Evolutionary conservation across 2,329 filamentous ascomycete species (phyloP), one percentile per base, ranked within the genome.

Genomic region (Graphilbum fragrans): DNA sequence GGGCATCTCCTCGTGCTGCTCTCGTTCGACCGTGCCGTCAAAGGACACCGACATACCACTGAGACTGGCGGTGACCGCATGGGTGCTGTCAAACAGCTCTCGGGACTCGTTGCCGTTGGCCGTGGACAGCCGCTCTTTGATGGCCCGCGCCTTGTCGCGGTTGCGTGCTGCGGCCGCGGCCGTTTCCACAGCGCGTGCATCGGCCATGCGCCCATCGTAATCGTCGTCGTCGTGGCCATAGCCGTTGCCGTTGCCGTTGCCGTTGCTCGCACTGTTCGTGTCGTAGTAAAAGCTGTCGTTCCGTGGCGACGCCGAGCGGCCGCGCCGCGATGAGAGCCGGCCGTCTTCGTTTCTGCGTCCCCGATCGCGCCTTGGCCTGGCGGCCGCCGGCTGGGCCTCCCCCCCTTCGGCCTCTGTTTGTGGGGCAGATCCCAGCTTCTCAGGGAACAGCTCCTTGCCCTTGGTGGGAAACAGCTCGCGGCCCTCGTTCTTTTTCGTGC

Each of bases 291-390:
- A 31, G 8, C 3, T 14, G 31, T 38, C 41, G 17, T 67, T 62
- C 16, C 50, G 50, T 0, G 73, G 73, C 11, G 72, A 77, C 11
- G 68, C 69, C 5, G 73, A 77, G 14, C 72, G 63, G 34, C 66
- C 64, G 34, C 69, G 60, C 29, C 29, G 29, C 11, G 29, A 31
- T 14, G 29, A 31, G 29, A 47, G 21, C 57, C 58, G 38, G 49
- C 44, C 38, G 52, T 51, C 20, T 46, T 45, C 32, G 50, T 47
- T 37, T 54, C 58, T 27, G 50, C 57, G 22, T 23, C 50, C 36
- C 3, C 45, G 41, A 27, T 18, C 27, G 5, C 19, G 36, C 18
- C 17, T 18, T 11, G 25, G 9, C 53, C 57, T 31, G 56, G 58
- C 2, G 72, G 69, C 5, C 17, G 17, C n/a, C 29, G 29, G 12